A percentile compares a stretch with the other conserved stretches of the same genome.
Evolutionary conservation across 352 stramenopile species (phyloP).

Genomic region (Globisporangium nagaii): DNA sequence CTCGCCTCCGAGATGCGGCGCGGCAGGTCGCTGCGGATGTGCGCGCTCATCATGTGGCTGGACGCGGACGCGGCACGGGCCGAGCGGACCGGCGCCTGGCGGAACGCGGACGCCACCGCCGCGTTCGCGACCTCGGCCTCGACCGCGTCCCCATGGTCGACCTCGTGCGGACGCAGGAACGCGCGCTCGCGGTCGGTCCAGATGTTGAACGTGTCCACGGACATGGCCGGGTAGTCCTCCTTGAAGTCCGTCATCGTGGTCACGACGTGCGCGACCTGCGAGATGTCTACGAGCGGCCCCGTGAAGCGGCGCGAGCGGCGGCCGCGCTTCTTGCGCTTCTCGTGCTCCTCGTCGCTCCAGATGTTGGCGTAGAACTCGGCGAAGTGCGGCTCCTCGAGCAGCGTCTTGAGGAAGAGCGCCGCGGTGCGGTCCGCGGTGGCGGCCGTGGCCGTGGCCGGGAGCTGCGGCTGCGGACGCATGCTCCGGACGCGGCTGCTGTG

Average conservation of each 20-base stretch:
- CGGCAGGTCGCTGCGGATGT: slow-evolving; percentile 20
- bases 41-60: too few relatives aligned
- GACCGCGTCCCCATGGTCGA: neutral
- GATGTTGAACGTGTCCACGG: slow-evolving; percentile 37
- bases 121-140: neutral
- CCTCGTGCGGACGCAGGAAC: neutral
- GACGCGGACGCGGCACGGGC: slow-evolving; percentile 6
- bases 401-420: slow-evolving; percentile 10
- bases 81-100: too few relatives aligned
- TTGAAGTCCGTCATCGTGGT: slow-evolving; percentile 67
- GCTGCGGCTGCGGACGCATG: neutral
- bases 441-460: neutral
- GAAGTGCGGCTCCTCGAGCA: slow-evolving; percentile 31
- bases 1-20: slow-evolving; percentile 38
- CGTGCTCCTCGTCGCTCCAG: slow-evolving; percentile 35
- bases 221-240: slow-evolving; percentile 44
- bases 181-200: slow-evolving; percentile 34
- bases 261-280: slow-evolving; percentile 67
- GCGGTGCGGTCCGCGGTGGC: neutral
- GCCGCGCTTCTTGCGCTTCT: slow-evolving; percentile 29
- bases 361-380: slow-evolving; percentile 64
- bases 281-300: slow-evolving; percentile 53
- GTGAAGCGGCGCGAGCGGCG: slow-evolving; percentile 5
- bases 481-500: neutral
- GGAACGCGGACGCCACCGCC: too few relatives aligned